Evolutionary conservation across 768 basidiomycete genomes (phyloP).

Genomic region (Lactarius quietus): DNA sequence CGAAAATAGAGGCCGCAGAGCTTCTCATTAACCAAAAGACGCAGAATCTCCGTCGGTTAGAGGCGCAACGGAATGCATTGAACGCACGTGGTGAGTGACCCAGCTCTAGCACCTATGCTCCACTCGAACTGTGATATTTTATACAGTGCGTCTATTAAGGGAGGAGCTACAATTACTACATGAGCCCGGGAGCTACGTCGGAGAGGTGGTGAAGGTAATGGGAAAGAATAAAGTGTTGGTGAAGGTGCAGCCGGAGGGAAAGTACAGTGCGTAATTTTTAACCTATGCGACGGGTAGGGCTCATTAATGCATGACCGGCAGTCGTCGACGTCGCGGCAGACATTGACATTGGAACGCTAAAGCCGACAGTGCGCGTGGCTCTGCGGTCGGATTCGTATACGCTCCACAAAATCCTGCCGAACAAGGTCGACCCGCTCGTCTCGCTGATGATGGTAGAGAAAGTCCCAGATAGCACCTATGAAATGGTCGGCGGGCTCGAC

Average conservation of each 20-base stretch:
- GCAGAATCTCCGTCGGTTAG: constrained; percentile 90
- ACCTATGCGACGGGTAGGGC: background rate
- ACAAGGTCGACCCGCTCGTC: constrained; percentile 97
- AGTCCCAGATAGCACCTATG: constrained; percentile 98
- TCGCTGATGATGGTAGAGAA: constrained; percentile 99
- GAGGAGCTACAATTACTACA: constrained; percentile 92
- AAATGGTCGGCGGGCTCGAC: constrained; percentile 99
- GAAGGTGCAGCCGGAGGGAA: constrained; percentile 98
- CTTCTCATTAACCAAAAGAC: constrained; percentile 94
- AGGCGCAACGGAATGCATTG: constrained; percentile 95
- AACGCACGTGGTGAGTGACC: constrained; percentile 79
- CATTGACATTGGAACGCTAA: constrained; percentile 75
- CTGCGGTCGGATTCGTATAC: constrained; percentile 96
- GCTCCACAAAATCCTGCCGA: constrained; percentile 93
- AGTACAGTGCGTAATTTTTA: constrained; percentile 75
- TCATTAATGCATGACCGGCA: constrained; percentile 31
- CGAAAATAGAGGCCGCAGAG: constrained; percentile 93
- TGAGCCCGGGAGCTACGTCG: constrained; percentile 96
- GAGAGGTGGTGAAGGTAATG: constrained; percentile 98
- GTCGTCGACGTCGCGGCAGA: constrained; percentile 93
- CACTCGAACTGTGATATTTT: background rate
- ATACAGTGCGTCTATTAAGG: constrained; percentile 75
- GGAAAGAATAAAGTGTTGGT: constrained; percentile 98
- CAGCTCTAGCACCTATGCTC: background rate
- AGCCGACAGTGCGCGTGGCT: constrained; percentile 86